Percentiles rank a stretch among this genome's conserved stretches.
Conservation (phyloP, 2,329 filamentous ascomycete species). For the Fusarium sp. region DNA sequence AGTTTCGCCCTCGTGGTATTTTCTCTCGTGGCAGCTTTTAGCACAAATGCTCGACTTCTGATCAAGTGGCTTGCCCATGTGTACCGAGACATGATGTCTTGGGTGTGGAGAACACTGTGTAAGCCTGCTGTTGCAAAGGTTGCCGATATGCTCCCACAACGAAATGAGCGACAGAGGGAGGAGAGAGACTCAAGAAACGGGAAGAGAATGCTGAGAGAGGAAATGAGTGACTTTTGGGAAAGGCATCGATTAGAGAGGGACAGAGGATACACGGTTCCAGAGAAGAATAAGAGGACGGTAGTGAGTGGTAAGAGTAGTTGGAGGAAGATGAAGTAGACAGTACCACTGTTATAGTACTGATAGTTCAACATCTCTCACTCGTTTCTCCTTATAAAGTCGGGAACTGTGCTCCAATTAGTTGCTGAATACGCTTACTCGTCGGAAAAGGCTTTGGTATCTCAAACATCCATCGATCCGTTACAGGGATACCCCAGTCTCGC, state of each 20-base stretch:
- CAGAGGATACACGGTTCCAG: slow-evolving; percentile 51
- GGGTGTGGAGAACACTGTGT: slow-evolving; percentile 39
- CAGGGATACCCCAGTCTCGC: slow-evolving; percentile 1
- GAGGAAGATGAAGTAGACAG: slow-evolving; percentile 16
- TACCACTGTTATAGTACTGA: neutral
- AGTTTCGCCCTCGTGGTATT: slow-evolving; percentile 59
- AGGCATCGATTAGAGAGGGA: slow-evolving; percentile 52
- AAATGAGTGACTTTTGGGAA: slow-evolving; percentile 55
- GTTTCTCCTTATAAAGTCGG: neutral
- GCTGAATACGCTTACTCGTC: neutral
- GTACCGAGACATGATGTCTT: slow-evolving; percentile 20
- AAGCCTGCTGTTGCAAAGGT: slow-evolving; percentile 30
- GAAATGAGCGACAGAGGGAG: slow-evolving; percentile 30
- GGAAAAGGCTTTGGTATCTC: neutral
- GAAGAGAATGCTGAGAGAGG: slow-evolving; percentile 37
- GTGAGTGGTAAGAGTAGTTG: slow-evolving; percentile 13
- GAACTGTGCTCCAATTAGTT: neutral
- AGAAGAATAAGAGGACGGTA: slow-evolving; percentile 47
- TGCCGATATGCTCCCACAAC: slow-evolving; percentile 28
- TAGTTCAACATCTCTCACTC: neutral
- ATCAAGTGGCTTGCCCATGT: slow-evolving; percentile 38
- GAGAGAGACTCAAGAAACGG: slow-evolving; percentile 29
- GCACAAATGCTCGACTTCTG: slow-evolving; percentile 53
- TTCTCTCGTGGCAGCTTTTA: slow-evolving; percentile 67
- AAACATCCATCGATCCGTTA: neutral